phyloP scores from a whole-genome alignment of 345 rosid genomes.

The Rhodomyrtus tomentosa region DNA sequence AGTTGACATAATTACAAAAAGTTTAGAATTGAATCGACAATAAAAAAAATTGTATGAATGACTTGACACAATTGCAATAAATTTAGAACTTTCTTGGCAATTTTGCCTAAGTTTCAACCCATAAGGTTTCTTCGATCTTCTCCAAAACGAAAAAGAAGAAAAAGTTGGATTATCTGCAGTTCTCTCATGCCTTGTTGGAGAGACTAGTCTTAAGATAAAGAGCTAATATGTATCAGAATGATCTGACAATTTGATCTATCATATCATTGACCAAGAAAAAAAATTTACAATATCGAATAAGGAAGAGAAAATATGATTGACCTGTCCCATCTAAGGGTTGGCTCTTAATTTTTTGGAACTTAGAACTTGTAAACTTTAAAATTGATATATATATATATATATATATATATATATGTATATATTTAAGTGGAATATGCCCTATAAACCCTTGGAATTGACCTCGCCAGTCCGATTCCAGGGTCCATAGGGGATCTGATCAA shows the following conservation, averaged over 20 bases:
- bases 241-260: not conserved
- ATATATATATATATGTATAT: no score
- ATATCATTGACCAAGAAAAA: not conserved
- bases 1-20: no score
- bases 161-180: not conserved
- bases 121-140: not conserved
- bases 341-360: not conserved
- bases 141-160: not conserved
- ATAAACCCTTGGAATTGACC: not conserved
- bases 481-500: not conserved
- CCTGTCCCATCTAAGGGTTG: rapidly evolving
- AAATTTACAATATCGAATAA: not conserved
- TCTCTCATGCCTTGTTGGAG: not conserved
- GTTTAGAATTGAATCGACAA: no score
- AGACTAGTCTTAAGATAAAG: not conserved
- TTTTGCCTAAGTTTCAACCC: not conserved
- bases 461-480: rapidly evolving
- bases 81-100: no score
- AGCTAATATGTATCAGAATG: not conserved
- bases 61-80: no score
- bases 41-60: no score
- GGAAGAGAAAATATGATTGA: not conserved
- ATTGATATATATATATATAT: no score
- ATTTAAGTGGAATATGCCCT: not conserved
- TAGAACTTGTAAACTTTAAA: not conserved